phyloP scores from a whole-genome alignment of 2,329 filamentous ascomycete genomes.

The Scedosporium apiospermum region DNA sequence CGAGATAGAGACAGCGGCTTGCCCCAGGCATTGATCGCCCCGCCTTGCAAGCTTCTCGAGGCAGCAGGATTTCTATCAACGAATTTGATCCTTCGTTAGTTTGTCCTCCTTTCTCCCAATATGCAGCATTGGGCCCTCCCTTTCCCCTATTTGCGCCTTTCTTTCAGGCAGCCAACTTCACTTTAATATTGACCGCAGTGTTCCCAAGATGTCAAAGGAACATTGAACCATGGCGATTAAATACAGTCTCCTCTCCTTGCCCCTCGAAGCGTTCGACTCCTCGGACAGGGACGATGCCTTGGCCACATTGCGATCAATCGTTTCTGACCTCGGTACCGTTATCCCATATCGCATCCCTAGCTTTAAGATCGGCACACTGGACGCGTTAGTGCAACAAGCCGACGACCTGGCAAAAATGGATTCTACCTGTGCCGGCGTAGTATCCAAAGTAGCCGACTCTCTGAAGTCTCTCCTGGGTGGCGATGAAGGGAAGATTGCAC shows the following conservation, averaged over 20 bases:
- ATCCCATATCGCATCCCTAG: slow-evolving; percentile 75
- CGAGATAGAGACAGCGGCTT: no score
- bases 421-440: slow-evolving; percentile 66
- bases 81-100: no score
- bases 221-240: slow-evolving; percentile 39
- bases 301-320: slow-evolving; percentile 60
- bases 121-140: no score
- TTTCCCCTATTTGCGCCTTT: not conserved
- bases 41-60: no score
- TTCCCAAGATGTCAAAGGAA: not conserved
- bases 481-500: slow-evolving; percentile 69
- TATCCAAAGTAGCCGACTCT: slow-evolving; percentile 80
- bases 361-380: slow-evolving; percentile 96
- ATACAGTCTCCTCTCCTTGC: slow-evolving; percentile 85
- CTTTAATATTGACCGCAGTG: not conserved
- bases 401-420: slow-evolving; percentile 91
- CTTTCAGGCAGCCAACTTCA: not conserved
- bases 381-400: slow-evolving; percentile 90
- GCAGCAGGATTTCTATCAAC: no score
- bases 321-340: slow-evolving; percentile 69
- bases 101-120: no score
- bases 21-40: no score
- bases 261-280: slow-evolving; percentile 75
- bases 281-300: slow-evolving; percentile 75
- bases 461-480: slow-evolving; percentile 74